Percentiles rank a stretch among this genome's conserved stretches.
phyloP scores from a whole-genome alignment of 495 filamentous ascomycete genomes.

The Bombardia bombarda region DNA sequence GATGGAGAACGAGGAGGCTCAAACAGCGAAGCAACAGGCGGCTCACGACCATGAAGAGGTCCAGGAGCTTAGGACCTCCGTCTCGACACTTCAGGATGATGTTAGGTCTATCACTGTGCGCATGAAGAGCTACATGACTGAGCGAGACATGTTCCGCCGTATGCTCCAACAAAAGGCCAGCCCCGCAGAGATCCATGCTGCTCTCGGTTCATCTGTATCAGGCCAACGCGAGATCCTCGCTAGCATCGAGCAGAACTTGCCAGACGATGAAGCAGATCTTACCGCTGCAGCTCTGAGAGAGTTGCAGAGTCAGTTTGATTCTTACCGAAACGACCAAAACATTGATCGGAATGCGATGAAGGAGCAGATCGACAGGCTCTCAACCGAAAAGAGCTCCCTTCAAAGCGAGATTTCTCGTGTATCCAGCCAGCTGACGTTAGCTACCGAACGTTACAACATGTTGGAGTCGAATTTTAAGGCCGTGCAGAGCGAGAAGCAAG shows the following conservation, averaged over 20 bases:
- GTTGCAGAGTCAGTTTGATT: conserved; percentile 82
- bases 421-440: conserved; percentile 74
- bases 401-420: conserved; percentile 68
- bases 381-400: conserved; percentile 70
- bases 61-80: conserved; percentile 59
- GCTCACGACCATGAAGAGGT: conserved; percentile 68
- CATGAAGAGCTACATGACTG: conserved; percentile 85
- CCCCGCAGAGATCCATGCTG: conserved; percentile 51
- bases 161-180: conserved; percentile 69
- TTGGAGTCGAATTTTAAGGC: conserved; percentile 81
- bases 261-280: conserved; percentile 34
- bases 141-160: conserved; percentile 93
- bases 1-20: conserved; percentile 86
- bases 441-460: conserved; percentile 77
- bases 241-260: conserved; percentile 40
- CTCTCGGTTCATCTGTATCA: conserved; percentile 57
- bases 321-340: conserved; percentile 74
- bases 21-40: conserved; percentile 57
- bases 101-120: conserved; percentile 68
- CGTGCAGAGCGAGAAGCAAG: conserved; percentile 72
- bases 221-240: conserved; percentile 37
- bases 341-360: conserved; percentile 73
- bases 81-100: conserved; percentile 54
- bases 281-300: conserved; percentile 59
- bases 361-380: conserved; percentile 76